Base-by-base conservation (phyloP, 768 basidiomycete genomes). In the Phlebiopsis gigantea region DNA sequence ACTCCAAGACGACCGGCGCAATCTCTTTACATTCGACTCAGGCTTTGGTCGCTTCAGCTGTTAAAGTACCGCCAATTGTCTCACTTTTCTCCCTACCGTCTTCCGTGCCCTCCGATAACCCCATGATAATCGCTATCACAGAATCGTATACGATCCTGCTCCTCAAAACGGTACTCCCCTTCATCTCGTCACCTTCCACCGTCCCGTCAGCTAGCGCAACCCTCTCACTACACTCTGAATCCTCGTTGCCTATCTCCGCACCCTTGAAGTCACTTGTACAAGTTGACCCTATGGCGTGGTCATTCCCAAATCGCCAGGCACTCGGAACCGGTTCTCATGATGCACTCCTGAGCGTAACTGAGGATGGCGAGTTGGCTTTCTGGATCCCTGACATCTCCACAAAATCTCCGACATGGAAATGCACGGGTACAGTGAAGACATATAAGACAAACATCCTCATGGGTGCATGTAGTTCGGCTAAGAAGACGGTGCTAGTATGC, bases 401-500 rank as follows among this genome's bases (percentile, higher is more conserved):
- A 5, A 28, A 31, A 6, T 39, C 49, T n/a, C 39, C 53, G 14
- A 45, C 46, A 24, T 90, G 89, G 88, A 77, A 73, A 62, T 83
- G 83, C 61, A 88, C 88, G 21, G 87, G 92, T 8, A 79, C 71
- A 53, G 88, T 96, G 5, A 79, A 78, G 57, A 96, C 94, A 10
- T 84, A 82, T 0, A 78, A 85, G 56, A 78, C 68, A 45, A 78
- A 77, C 1, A 81, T 95, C 54, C 76, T 74, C 57, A 85, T 81
- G 69, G 93, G 87, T 15, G 77, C 87, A 42, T 96, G 93, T 68
- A 96, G 92, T 68, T 91, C 92, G 7, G 85, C 88, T 10, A 93
- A 93, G 71, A 96, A 96, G 71, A 91, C 94, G 4, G 93, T 86
- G 5, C 74, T 98, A 93, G 91, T 93, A 59, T 82, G 87, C 14